Percentiles rank a stretch among this genome's conserved stretches.
Conservation (phyloP, 352 stramenopile genomes). For the Elongisporangium prolatum region DNA sequence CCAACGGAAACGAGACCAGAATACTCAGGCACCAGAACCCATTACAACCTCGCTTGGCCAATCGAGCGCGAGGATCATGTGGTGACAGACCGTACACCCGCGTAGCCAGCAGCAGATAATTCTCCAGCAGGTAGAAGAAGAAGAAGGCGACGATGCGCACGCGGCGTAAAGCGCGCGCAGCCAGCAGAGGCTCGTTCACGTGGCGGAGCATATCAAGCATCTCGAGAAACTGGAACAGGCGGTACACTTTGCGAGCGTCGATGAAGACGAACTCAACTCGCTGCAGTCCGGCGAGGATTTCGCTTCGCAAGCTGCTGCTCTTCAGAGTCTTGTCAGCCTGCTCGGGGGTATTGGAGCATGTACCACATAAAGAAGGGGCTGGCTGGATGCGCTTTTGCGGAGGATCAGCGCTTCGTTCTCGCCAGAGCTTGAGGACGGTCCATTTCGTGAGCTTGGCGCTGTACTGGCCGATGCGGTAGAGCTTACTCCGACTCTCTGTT, state of each 20-base stretch:
- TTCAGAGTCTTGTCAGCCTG: too few relatives aligned
- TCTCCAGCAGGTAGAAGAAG: slow-evolving; percentile 63
- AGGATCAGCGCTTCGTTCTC: too few relatives aligned
- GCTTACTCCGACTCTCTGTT: slow-evolving; percentile 52
- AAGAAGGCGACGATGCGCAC: slow-evolving; percentile 55
- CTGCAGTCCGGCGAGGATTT: slow-evolving; percentile 16
- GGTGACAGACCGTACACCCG: slow-evolving; percentile 30
- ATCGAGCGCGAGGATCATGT: slow-evolving; percentile 21
- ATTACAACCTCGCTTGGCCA: slow-evolving; percentile 36
- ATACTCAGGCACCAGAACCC: slow-evolving; percentile 60
- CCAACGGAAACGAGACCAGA: slow-evolving; percentile 42
- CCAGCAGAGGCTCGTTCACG: slow-evolving; percentile 22
- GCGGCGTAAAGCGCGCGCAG: slow-evolving; percentile 28
- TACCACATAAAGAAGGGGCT: too few relatives aligned
- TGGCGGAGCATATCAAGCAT: slow-evolving; percentile 48
- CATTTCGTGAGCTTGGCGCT: slow-evolving; percentile 48
- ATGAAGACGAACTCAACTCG: slow-evolving; percentile 44
- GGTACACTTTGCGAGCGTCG: slow-evolving; percentile 56
- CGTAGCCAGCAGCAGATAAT: slow-evolving; percentile 48
- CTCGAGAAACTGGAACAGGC: slow-evolving; percentile 62
- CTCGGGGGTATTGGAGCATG: too few relatives aligned
- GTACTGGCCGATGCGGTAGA: slow-evolving; percentile 64
- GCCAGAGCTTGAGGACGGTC: slow-evolving; percentile 26
- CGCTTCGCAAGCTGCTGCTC: background rate
- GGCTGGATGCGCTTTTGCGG: too few relatives aligned